phyloP scores from a whole-genome alignment of 306 rosid species.

The Albizia julibrissin region DNA sequence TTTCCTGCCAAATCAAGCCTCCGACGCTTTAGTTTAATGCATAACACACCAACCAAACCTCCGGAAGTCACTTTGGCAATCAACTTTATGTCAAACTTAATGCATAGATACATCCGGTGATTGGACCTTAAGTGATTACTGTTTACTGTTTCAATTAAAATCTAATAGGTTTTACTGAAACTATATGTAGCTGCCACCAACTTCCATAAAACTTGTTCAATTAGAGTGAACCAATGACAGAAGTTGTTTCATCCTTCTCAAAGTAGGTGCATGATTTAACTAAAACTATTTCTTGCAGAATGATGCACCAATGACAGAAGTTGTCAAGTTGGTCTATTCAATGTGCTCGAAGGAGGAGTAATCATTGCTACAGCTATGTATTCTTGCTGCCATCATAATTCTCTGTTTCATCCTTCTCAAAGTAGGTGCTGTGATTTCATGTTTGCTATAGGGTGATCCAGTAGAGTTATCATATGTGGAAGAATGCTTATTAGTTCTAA shows the following conservation, averaged over 20 bases:
- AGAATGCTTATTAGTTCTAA: neutral
- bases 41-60: neutral
- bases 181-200: neutral
- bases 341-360: slow-evolving; percentile 51
- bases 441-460: neutral
- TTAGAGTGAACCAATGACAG: slow-evolving; percentile 57
- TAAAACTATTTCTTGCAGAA: slow-evolving; percentile 63
- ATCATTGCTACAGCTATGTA: slow-evolving; percentile 22
- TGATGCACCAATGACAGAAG: slow-evolving; percentile 86
- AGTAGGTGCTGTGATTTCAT: neutral
- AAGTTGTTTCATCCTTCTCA: slow-evolving; percentile 39
- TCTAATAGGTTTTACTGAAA: slow-evolving; percentile 1
- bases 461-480: neutral
- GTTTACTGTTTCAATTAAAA: neutral
- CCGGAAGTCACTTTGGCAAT: neutral
- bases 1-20: neutral
- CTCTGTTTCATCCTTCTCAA: slow-evolving; percentile 9
- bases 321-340: slow-evolving; percentile 66
- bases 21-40: neutral
- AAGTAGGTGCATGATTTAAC: too few relatives aligned
- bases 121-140: neutral
- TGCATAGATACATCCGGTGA: slow-evolving; percentile 5
- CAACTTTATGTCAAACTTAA: slow-evolving; percentile 15
- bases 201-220: neutral
- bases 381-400: slow-evolving; percentile 27